Base-by-base conservation (phyloP, 257 asterid species). In the Rubia yunnanensis region DNA sequence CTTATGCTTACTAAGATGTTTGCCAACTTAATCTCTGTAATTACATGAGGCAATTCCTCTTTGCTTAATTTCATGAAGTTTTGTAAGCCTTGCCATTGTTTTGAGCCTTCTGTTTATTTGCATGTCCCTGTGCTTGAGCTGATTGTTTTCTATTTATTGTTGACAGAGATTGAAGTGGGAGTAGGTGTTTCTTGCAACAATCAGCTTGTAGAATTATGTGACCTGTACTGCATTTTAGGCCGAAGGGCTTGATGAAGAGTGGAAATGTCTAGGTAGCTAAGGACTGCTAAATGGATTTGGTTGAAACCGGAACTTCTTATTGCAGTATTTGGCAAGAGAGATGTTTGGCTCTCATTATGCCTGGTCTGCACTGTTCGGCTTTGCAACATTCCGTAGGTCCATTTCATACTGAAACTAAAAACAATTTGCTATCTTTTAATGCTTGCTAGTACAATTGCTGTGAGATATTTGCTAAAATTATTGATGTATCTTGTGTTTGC, bases 91-190 rank as follows among this genome's bases (percentile, higher is more conserved):
- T 1, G 28, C 28, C 23, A 14, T 35, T 41, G 26, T 24, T 20
- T n/a, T 34, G 32, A 32, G 38, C 34, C 44, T 60, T 38, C 27
- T 27, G 36, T 9, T 20, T n/a, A 31, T 3, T 10, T 32, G 3
- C 13, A 41, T 4, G 27, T 20, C 34, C 22, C 58, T 36, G 15
- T 3, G 20, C 13, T 31, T 32, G 13, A 15, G 17, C 23, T 59
- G 15, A 67, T 55, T 13, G 0, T 28, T 41, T 20, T 66, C 65
- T 22, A 36, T 63, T n/a, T 53, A 13, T 59, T 70, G 14, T 65
- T 28, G 32, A 44, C 80, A 79, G 78, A 49, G 78, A 57, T 65
- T 75, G 70, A 79, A 24, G 75, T 26, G 17, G 58, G 72, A 28
- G 74, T 44, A 36, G 54, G 17, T 10, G 23, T 52, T 59, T 31